Percentiles rank a stretch among this genome's conserved stretches.
Conservation (phyloP, 139 green algal genomes). For the Nannochloris sp. region DNA sequence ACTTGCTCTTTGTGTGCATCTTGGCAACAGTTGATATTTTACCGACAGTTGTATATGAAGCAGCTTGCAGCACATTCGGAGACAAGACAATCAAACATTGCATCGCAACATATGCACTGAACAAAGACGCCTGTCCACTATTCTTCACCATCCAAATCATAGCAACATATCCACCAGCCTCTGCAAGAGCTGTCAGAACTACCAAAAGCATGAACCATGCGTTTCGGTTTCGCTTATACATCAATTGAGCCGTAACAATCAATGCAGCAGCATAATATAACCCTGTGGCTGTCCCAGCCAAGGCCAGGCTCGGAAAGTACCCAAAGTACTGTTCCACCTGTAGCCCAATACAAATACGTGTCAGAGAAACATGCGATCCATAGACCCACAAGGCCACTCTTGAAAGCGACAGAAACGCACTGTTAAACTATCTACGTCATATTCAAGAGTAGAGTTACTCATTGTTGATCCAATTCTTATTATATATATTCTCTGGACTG, state of each 20-base stretch:
- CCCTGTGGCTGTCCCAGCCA: neutral
- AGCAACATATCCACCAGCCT: constrained; percentile 5
- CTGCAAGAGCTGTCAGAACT: neutral
- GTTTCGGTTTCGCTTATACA: constrained; percentile 1
- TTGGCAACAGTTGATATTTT: neutral
- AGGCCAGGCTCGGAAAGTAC: neutral
- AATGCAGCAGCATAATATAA: constrained; percentile 7
- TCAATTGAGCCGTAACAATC: neutral
- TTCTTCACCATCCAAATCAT: constrained; percentile 9
- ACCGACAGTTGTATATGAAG: neutral
- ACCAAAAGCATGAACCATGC: constrained; percentile 1
- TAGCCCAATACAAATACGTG: neutral
- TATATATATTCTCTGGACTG: no score
- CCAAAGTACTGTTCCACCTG: constrained; percentile 4
- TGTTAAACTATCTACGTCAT: no score
- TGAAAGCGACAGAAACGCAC: no score
- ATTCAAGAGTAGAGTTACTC: no score
- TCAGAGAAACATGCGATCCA: no score
- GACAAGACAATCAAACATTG: constrained; percentile 6
- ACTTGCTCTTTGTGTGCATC: neutral
- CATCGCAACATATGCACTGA: neutral
- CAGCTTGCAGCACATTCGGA: constrained; percentile 9
- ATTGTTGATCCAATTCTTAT: no score
- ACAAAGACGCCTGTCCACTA: constrained; percentile 5
- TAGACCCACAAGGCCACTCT: no score